Base-by-base conservation (phyloP, 129 eudicot species). In the Artemisia tridentata region DNA sequence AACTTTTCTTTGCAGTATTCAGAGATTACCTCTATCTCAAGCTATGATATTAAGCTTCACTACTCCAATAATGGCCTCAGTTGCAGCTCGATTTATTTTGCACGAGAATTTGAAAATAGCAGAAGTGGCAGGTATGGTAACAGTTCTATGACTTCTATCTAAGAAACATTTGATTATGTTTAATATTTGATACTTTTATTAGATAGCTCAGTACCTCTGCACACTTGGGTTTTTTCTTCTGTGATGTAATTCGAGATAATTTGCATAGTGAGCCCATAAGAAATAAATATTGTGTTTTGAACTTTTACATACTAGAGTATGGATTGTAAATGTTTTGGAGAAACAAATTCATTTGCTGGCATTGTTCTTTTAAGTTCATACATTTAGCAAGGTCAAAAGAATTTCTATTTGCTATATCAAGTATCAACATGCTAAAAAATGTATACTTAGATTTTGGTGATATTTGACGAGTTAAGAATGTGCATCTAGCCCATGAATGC, bases 31-130 rank as follows among this genome's bases (percentile, higher is more conserved):
- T 62, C 67, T 82, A 43, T 80, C 90, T 63, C 86, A 85, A 75
- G 79, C 79, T 72, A 82, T 84, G 63, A 67, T 88, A 62, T 72
- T 82, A 80, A 82, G 95, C 84, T 85, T 88, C 63, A 79, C 88
- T 41, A 75, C 88, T 82, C 95, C 95, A 69, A 60, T 82, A 57
- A 80, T 84, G 95, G 95, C 95, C 54, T 74, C 90, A 68, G 48
- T 82, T 34, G 90, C 87, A 11, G 87, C 90, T 72, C 80, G 84
- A 23, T 29, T 84, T 65, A 71, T 85, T 64, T 80, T 85, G 74
- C 88, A 82, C 56, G 95, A 88, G 67, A 88, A 82, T 82, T 66
- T 88, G 80, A 88, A 73, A 67, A 74, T 85, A 29, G 65, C 80
- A 10, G 90, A 88, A 72, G 21, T 88, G 50, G 90, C 88, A 82